Evolutionary conservation across 768 basidiomycete species (phyloP).

Genomic region (Russula griseocarnosa): DNA sequence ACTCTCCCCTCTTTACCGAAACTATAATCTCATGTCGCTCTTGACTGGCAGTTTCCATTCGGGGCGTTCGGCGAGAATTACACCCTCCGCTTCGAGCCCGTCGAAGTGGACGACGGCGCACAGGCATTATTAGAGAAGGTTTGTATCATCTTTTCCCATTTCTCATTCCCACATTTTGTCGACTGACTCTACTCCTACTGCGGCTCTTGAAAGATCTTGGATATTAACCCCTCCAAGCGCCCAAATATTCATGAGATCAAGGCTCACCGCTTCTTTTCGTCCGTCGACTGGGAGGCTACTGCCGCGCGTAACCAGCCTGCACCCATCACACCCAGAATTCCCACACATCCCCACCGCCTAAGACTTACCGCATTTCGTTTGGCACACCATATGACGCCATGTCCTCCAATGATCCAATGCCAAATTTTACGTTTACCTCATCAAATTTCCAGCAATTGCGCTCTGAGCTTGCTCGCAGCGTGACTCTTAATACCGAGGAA

Average conservation of each 20-base stretch:
- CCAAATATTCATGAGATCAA: slow-evolving; percentile 24
- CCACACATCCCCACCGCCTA: slow-evolving; percentile 13
- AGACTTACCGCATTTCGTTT: slow-evolving; percentile 19
- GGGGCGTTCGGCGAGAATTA: slow-evolving; percentile 23
- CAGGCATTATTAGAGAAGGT: slow-evolving; percentile 21
- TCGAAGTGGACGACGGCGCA: slow-evolving; percentile 26
- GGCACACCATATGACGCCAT: slow-evolving; percentile 23
- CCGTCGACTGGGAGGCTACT: slow-evolving; percentile 23
- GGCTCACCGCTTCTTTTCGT: slow-evolving; percentile 24
- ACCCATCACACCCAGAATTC: slow-evolving; percentile 16
- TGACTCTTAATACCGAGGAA: not conserved
- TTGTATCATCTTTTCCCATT: no score
- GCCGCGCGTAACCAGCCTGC: slow-evolving; percentile 14
- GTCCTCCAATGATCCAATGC: slow-evolving; percentile 9
- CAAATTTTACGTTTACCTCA: slow-evolving; percentile 18
- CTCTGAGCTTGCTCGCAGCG: not conserved
- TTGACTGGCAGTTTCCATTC: slow-evolving; percentile 23
- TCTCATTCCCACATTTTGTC: no score
- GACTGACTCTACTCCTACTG: not conserved
- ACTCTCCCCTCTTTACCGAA: no score
- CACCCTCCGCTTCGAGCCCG: slow-evolving; percentile 14
- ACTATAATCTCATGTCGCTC: not conserved
- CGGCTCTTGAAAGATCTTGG: slow-evolving; percentile 11
- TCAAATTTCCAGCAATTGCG: not conserved
- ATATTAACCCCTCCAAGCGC: slow-evolving; percentile 17